A percentile compares a stretch with the other conserved stretches of the same genome.
phyloP scores from a whole-genome alignment of 2,329 filamentous ascomycete species.

The Macrophomina tecta region DNA sequence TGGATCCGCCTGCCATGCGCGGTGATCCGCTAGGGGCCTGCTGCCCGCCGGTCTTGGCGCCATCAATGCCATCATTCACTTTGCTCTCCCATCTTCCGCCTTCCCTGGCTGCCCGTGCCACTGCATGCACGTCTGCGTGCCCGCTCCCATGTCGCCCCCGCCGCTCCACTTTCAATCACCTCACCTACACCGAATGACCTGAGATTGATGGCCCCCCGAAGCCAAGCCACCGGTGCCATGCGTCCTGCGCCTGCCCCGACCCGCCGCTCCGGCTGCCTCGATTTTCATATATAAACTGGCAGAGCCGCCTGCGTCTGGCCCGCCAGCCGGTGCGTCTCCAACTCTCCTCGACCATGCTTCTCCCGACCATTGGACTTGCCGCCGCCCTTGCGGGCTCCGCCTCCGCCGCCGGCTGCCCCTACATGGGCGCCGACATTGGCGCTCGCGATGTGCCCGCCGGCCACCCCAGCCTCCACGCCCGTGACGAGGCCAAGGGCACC shows the following conservation, averaged over 20 bases:
- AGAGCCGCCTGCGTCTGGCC: constrained; percentile 7
- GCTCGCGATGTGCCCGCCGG: constrained; percentile 37
- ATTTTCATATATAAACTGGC: constrained; percentile 20
- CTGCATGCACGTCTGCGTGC: constrained; percentile 26
- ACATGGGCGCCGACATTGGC: constrained; percentile 39
- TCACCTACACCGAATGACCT: constrained; percentile 28
- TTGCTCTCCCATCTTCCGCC: constrained; percentile 13
- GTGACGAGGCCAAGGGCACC: constrained; percentile 37
- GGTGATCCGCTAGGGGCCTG: constrained; percentile 19
- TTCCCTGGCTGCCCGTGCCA: constrained; percentile 25
- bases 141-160: constrained; percentile 25
- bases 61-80: constrained; percentile 24
- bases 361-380: constrained; percentile 25
- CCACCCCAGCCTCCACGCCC: constrained; percentile 36
- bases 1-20: constrained; percentile 24
- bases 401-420: constrained; percentile 38
- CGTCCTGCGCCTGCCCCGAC: constrained; percentile 7
- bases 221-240: constrained; percentile 25
- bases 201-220: constrained; percentile 25
- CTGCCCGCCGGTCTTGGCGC: constrained; percentile 7
- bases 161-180: constrained; percentile 29
- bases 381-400: constrained; percentile 27
- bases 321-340: constrained; percentile 7
- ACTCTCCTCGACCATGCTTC: constrained; percentile 17
- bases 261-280: constrained; percentile 12